These are phyloP conservation scores for Platanus orientalis DNA, from an alignment of 164 flowering plant genomes.

Conservation along the genomic window DNA sequence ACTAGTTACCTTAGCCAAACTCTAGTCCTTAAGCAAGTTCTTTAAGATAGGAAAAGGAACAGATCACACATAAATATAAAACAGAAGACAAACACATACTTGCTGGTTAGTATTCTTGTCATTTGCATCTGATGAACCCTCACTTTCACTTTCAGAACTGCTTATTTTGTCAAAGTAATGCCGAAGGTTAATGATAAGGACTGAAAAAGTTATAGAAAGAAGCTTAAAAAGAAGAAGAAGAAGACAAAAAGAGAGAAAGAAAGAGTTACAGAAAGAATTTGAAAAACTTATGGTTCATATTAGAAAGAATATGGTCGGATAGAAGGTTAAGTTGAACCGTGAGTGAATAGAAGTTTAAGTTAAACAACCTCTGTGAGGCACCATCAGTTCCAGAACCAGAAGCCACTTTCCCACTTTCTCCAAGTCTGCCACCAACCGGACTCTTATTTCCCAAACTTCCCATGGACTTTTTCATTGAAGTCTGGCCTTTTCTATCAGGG, in stretches of 20 bases:
- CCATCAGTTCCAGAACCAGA: slow-evolving; percentile 91
- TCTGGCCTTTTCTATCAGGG: slow-evolving; percentile 44
- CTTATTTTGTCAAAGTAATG: not conserved
- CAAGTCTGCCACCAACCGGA: slow-evolving; percentile 49
- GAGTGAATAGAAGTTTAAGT: not conserved
- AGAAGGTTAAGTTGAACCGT: no score
- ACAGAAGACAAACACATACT: slow-evolving; percentile 24
- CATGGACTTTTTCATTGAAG: slow-evolving; percentile 56
- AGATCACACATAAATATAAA: not conserved
- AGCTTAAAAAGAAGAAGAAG: no score
- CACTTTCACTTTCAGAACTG: slow-evolving; percentile 86
- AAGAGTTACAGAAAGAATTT: no score
- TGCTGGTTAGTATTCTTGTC: slow-evolving; percentile 62
- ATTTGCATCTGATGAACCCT: slow-evolving; percentile 68
- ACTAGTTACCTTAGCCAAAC: not conserved
- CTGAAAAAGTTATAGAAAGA: no score
- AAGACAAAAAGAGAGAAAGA: no score
- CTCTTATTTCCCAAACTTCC: slow-evolving; percentile 50
- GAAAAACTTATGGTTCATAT: not conserved
- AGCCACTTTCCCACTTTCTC: slow-evolving; percentile 59
- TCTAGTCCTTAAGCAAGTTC: not conserved
- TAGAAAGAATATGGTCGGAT: not conserved
- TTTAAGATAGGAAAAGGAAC: not conserved
- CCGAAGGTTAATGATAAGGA: no score
- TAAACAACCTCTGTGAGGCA: slow-evolving; percentile 66